These are phyloP conservation scores for Nitzschia sp. DNA, from an alignment of 108 stramenopile species.

Conservation along the genomic window DNA sequence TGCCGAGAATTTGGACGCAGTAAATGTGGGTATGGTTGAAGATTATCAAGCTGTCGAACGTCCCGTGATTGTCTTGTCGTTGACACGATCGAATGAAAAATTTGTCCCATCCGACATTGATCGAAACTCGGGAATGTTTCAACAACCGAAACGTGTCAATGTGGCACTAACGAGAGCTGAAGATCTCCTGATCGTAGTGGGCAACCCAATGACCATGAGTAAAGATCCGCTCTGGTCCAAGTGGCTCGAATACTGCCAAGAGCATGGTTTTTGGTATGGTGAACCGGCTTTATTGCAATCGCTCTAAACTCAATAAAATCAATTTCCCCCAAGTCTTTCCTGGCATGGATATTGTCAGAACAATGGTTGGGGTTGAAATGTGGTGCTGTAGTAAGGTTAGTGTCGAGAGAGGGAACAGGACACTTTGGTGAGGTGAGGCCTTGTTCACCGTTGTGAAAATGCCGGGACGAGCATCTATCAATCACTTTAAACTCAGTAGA, in stretches of 20 bases:
- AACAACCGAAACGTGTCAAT: slow-evolving; percentile 70
- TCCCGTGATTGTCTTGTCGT: slow-evolving; percentile 63
- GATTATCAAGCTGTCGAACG: slow-evolving; percentile 82
- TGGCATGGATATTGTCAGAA: no score
- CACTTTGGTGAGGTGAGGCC: no score
- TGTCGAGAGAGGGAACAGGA: no score
- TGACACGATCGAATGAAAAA: slow-evolving; percentile 54
- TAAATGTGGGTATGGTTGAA: slow-evolving; percentile 75
- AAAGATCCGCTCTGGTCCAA: slow-evolving; percentile 59
- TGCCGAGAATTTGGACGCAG: slow-evolving; percentile 36
- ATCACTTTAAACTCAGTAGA: no score
- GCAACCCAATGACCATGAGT: slow-evolving; percentile 65
- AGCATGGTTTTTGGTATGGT: slow-evolving; percentile 79
- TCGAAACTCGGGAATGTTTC: slow-evolving; percentile 58
- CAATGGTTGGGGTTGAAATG: no score
- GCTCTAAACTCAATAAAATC: no score
- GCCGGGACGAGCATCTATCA: no score
- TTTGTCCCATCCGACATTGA: slow-evolving; percentile 57
- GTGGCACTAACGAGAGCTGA: slow-evolving; percentile 77
- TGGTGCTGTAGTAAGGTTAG: no score
- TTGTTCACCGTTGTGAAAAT: no score
- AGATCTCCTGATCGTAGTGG: slow-evolving; percentile 66
- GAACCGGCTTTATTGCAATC: no score
- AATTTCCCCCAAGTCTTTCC: no score
- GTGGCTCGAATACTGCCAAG: slow-evolving; percentile 63